These are phyloP conservation scores for Tulasnella sp. DNA, from an alignment of 768 basidiomycete genomes.

Conservation along the genomic window DNA sequence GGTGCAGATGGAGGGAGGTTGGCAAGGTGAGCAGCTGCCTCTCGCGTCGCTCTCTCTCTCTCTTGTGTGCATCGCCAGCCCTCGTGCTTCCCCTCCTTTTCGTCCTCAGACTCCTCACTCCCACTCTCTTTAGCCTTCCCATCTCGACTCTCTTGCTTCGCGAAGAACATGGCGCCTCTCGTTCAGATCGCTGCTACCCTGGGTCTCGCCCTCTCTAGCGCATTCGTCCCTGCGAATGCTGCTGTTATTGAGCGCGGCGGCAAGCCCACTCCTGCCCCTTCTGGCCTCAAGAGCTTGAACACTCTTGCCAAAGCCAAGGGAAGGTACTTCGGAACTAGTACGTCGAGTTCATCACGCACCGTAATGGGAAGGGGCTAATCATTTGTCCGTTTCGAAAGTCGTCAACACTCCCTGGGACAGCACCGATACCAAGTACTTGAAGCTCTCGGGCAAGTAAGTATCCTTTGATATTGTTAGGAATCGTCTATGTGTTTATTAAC, in stretches of 20 bases:
- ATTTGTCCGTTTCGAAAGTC: neutral
- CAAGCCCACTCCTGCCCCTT: neutral
- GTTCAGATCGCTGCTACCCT: constrained; percentile 1
- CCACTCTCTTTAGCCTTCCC: neutral
- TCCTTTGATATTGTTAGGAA: neutral
- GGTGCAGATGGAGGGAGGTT: neutral
- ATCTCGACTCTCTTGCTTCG: neutral
- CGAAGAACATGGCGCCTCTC: constrained; percentile 1
- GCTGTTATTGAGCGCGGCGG: neutral
- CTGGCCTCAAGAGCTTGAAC: constrained; percentile 22
- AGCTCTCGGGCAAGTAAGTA: constrained; percentile 24
- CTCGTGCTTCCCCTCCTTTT: too few species aligned
- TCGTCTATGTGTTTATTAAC: neutral
- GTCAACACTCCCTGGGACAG: constrained; percentile 20
- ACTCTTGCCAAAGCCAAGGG: constrained; percentile 25
- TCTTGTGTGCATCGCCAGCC: neutral
- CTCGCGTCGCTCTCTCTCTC: neutral
- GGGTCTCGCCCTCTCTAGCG: neutral
- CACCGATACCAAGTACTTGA: constrained; percentile 22
- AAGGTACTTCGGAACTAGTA: constrained; percentile 29
- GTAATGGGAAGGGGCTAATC: neutral
- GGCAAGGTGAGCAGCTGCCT: neutral
- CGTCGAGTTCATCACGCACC: neutral
- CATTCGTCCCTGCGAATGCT: neutral
- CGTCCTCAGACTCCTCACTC: neutral